Percentiles rank a stretch among this genome's conserved stretches.
Evolutionary conservation across 2,329 filamentous ascomycete genomes (phyloP).

Genomic region (Stenocarpella maydis): DNA sequence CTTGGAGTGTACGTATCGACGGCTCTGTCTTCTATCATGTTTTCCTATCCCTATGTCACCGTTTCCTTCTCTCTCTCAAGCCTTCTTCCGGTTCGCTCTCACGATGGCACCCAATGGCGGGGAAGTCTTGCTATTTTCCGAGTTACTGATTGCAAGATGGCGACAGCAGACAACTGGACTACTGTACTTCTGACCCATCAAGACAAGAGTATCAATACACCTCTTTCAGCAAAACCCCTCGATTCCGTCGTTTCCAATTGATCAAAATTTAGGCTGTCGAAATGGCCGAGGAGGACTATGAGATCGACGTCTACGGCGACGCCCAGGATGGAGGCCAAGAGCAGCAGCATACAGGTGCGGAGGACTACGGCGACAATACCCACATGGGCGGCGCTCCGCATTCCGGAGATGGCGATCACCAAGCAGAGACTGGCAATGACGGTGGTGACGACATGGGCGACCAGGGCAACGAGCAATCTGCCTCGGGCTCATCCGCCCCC

Average conservation of each 20-base stretch:
- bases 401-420: constrained; percentile 42
- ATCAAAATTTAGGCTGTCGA: constrained; percentile 38
- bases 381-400: constrained; percentile 43
- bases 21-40: constrained; percentile 50
- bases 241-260: constrained; percentile 26
- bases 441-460: constrained; percentile 46
- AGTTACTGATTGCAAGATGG: constrained; percentile 38
- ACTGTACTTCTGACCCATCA: constrained; percentile 49
- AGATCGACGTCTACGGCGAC: constrained; percentile 77
- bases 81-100: constrained; percentile 35
- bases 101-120: neutral
- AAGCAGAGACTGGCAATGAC: constrained; percentile 52
- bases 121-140: constrained; percentile 26
- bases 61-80: constrained; percentile 36
- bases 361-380: constrained; percentile 51
- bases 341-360: constrained; percentile 44
- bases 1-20: constrained; percentile 65
- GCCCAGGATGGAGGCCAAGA: constrained; percentile 40
- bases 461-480: constrained; percentile 48
- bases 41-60: constrained; percentile 42
- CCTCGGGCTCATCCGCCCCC: constrained; percentile 38
- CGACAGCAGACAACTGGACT: constrained; percentile 38
- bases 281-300: constrained; percentile 77
- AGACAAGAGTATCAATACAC: constrained; percentile 45
- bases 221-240: constrained; percentile 39